Evolutionary conservation across 768 basidiomycete genomes (phyloP).

Genomic region (Holtermannia corniformis): DNA sequence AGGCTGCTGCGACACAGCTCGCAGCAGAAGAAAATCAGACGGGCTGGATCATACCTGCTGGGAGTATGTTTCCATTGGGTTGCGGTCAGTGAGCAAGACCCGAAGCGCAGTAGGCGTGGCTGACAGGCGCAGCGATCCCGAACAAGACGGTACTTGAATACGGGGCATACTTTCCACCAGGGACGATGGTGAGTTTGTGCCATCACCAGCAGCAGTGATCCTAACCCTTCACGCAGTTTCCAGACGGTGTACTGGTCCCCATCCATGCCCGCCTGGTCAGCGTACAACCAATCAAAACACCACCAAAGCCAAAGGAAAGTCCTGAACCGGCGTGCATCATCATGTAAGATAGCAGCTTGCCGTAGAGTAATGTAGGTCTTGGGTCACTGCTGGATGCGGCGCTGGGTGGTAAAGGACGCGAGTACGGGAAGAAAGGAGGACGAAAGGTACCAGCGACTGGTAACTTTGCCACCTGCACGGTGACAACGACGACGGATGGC

Average conservation of each 20-base stretch:
- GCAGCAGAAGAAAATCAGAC: conserved; percentile 21
- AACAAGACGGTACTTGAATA: conserved; percentile 14
- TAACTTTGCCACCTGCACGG: no score
- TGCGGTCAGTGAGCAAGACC: conserved; percentile 13
- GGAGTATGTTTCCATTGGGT: conserved; percentile 34
- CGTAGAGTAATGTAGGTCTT: no score
- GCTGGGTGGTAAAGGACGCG: no score
- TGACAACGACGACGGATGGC: no score
- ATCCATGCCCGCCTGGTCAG: conserved; percentile 26
- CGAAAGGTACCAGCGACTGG: no score
- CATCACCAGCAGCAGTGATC: background rate
- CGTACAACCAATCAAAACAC: conserved; percentile 28
- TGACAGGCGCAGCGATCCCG: background rate
- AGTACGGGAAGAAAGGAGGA: no score
- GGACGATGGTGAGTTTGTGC: conserved; percentile 27
- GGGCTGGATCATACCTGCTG: conserved; percentile 30
- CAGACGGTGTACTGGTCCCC: conserved; percentile 30
- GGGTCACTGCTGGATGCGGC: no score
- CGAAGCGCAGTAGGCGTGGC: background rate
- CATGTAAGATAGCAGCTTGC: conserved; percentile 7
- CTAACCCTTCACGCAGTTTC: conserved; percentile 13
- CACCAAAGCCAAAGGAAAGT: background rate
- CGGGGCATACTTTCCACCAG: conserved; percentile 31
- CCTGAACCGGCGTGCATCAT: conserved; percentile 21
- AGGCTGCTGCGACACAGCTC: conserved; percentile 24